Percentiles rank a stretch among this genome's conserved stretches.
phyloP scores from a whole-genome alignment of 305 asterid genomes.

The Fraxinus velutina region DNA sequence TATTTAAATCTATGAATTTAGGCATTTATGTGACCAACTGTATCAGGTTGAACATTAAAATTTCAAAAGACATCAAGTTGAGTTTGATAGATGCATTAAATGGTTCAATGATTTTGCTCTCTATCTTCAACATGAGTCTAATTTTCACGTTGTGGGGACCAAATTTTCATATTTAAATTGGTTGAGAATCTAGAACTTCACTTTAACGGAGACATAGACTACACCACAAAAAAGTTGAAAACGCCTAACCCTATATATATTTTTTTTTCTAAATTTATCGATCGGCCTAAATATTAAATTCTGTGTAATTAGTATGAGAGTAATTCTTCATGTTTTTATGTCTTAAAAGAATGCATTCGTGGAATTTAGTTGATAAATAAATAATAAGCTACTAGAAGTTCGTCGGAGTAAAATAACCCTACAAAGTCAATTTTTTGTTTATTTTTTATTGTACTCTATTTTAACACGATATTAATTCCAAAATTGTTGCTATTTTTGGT shows the following conservation, averaged over 20 bases:
- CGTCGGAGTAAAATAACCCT: neutral
- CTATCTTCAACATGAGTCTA: neutral
- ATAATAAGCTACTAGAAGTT: neutral
- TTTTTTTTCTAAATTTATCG: neutral
- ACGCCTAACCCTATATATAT: neutral
- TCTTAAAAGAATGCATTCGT: neutral
- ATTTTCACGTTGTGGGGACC: neutral
- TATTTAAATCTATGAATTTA: too few species aligned
- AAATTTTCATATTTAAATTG: neutral
- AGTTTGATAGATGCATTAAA: neutral
- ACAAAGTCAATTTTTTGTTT: neutral
- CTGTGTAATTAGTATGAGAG: neutral
- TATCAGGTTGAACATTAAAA: neutral
- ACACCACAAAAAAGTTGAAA: neutral
- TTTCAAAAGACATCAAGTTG: neutral
- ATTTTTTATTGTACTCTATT: neutral
- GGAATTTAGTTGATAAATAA: neutral
- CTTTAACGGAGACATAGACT: neutral
- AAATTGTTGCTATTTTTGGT: neutral
- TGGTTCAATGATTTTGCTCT: neutral
- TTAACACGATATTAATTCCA: neutral
- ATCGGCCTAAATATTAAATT: neutral
- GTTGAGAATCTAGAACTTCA: neutral
- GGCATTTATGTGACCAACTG: neutral
- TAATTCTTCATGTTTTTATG: neutral